Evolutionary conservation across 352 stramenopile genomes (phyloP).

Genomic region (Aphanomyces euteiches): DNA sequence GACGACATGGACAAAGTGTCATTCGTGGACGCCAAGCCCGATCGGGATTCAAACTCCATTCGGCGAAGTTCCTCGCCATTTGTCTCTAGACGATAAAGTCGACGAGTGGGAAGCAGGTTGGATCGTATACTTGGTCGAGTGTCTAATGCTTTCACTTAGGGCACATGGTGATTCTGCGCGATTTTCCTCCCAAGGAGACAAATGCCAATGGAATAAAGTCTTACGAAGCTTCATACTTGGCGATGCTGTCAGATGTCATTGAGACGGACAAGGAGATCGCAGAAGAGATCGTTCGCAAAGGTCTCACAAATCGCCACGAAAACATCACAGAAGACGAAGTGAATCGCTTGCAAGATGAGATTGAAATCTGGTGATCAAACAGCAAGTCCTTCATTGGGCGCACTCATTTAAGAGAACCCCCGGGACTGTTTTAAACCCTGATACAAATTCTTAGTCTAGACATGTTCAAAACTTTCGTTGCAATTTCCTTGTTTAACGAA

Average conservation of each 20-base stretch:
- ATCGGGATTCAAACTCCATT: slow-evolving; percentile 14
- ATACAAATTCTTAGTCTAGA: too few relatives aligned
- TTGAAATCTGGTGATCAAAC: slow-evolving; percentile 27
- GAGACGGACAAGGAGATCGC: not conserved
- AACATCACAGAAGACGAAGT: slow-evolving; percentile 21
- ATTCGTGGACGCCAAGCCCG: slow-evolving; percentile 5
- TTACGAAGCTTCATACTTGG: slow-evolving; percentile 20
- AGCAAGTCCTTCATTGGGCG: not conserved
- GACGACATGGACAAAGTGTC: not conserved
- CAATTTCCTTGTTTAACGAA: too few relatives aligned
- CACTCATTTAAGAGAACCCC: too few relatives aligned
- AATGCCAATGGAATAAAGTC: not conserved
- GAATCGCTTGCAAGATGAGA: slow-evolving; percentile 19
- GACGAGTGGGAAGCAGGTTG: slow-evolving; percentile 18
- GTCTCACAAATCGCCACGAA: slow-evolving; percentile 21
- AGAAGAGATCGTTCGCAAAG: slow-evolving; percentile 12
- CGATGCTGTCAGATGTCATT: not conserved
- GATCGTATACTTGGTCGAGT: not conserved
- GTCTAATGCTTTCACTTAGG: not conserved
- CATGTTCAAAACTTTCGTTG: too few relatives aligned
- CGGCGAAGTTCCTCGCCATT: not conserved
- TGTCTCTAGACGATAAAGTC: not conserved
- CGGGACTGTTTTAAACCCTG: too few relatives aligned
- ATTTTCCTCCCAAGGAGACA: not conserved
- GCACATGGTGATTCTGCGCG: slow-evolving; percentile 9